These are phyloP conservation scores for Cerioporus squamosus DNA, from an alignment of 1,284 basidiomycete genomes.

Conservation along the genomic window DNA sequence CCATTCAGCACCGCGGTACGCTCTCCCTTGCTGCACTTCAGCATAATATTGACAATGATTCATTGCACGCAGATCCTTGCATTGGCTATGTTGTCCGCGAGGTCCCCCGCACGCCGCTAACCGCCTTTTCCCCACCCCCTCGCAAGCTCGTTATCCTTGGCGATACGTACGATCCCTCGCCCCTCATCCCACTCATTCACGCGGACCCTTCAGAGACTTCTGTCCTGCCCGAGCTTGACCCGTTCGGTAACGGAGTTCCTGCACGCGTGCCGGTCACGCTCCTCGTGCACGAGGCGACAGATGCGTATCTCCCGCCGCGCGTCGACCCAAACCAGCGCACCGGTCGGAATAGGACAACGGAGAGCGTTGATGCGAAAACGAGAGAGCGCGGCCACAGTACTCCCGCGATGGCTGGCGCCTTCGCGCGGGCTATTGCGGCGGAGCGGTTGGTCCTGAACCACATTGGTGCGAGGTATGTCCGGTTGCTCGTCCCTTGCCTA, in stretches of 20 bases:
- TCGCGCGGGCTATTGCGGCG: constrained; percentile 72
- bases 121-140: constrained; percentile 39
- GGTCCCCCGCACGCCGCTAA: constrained; percentile 43
- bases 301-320: constrained; percentile 69
- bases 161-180: constrained; percentile 71
- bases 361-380: constrained; percentile 59
- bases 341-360: constrained; percentile 43
- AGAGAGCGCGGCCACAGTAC: constrained; percentile 81
- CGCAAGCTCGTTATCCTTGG: constrained; percentile 56
- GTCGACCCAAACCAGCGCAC: constrained; percentile 50
- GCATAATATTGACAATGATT: neutral
- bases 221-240: constrained; percentile 9
- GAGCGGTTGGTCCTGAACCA: constrained; percentile 83
- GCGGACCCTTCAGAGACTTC: constrained; percentile 7
- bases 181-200: constrained; percentile 59
- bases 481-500: too few species aligned
- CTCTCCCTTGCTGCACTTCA: neutral
- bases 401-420: constrained; percentile 80
- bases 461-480: constrained; percentile 69
- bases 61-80: constrained; percentile 66
- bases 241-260: neutral
- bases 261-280: constrained; percentile 37
- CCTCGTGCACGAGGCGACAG: constrained; percentile 85
- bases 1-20: constrained; percentile 81
- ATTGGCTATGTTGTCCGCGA: constrained; percentile 87